phyloP scores from a whole-genome alignment of 345 rosid genomes.

The Arabidopsis arenosa region DNA sequence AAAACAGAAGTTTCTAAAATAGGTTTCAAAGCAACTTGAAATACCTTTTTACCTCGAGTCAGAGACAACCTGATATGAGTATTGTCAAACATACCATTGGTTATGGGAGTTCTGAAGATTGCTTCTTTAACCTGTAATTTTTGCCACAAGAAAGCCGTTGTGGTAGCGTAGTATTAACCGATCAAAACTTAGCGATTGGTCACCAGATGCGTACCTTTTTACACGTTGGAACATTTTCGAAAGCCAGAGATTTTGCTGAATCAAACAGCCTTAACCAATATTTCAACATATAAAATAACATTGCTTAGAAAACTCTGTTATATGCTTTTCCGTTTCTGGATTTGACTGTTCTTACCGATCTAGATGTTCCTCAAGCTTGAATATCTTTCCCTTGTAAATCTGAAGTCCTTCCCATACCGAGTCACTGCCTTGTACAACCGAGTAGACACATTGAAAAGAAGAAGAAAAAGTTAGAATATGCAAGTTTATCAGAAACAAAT shows the following conservation, averaged over 20 bases:
- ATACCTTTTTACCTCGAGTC: slow-evolving; percentile 86
- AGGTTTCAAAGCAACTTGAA: background rate
- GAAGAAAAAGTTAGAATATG: slow-evolving; percentile 35
- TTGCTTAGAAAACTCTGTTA: slow-evolving; percentile 16
- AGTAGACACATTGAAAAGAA: slow-evolving; percentile 71
- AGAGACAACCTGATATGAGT: slow-evolving; percentile 84
- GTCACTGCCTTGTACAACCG: slow-evolving; percentile 93
- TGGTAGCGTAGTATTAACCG: background rate
- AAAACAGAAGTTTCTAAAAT: background rate
- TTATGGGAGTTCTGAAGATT: slow-evolving; percentile 74
- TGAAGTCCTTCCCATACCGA: slow-evolving; percentile 96
- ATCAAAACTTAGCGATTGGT: background rate
- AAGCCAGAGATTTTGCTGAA: slow-evolving; percentile 92
- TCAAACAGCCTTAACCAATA: slow-evolving; percentile 66
- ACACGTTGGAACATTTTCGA: slow-evolving; percentile 69
- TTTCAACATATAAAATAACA: slow-evolving; percentile 28
- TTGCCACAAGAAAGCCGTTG: background rate
- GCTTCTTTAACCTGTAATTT: slow-evolving; percentile 74
- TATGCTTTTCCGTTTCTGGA: slow-evolving; percentile 12
- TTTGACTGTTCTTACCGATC: slow-evolving; percentile 59
- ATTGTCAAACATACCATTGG: slow-evolving; percentile 67
- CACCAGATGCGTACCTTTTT: slow-evolving; percentile 58
- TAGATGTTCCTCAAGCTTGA: slow-evolving; percentile 88
- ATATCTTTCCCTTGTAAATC: slow-evolving; percentile 68
- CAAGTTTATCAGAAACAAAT: slow-evolving; percentile 18